Percentiles rank a stretch among this genome's conserved stretches.
Evolutionary conservation across 1,284 basidiomycete genomes (phyloP).

Genomic region (Ustilago sp.): DNA sequence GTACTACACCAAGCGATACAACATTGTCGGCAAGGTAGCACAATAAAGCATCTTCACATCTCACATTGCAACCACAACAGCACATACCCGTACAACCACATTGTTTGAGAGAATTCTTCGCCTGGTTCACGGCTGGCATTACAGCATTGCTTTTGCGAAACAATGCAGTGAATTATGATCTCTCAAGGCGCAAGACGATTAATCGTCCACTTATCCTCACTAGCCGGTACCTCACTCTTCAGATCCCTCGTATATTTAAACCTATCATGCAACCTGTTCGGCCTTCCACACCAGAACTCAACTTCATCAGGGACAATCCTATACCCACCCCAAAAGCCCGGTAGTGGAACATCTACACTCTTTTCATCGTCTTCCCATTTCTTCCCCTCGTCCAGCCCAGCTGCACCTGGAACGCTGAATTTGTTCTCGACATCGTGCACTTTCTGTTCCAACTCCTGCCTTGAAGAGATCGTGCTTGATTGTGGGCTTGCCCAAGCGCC

Average conservation of each 20-base stretch:
- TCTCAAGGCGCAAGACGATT: conserved; percentile 56
- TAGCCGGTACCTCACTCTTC: conserved; percentile 17
- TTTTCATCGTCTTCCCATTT: conserved; percentile 36
- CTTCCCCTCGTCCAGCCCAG: conserved; percentile 46
- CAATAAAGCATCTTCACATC: conserved; percentile 1
- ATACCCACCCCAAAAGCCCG: conserved; percentile 97
- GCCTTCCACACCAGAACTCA: conserved; percentile 68
- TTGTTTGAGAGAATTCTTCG: no score
- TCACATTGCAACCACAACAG: not conserved
- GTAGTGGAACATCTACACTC: conserved; percentile 75
- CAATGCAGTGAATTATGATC: not conserved
- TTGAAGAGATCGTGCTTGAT: conserved; percentile 81
- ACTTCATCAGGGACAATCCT: conserved; percentile 87
- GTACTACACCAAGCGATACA: conserved; percentile 68
- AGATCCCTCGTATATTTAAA: conserved; percentile 59
- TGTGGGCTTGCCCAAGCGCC: conserved; percentile 95
- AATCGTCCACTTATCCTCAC: conserved; percentile 53
- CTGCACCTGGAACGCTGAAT: conserved; percentile 74
- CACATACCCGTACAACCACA: not conserved
- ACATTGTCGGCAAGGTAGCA: conserved; percentile 66
- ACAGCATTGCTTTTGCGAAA: not conserved
- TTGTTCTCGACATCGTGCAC: conserved; percentile 76
- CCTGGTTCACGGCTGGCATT: not conserved
- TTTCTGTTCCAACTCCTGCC: conserved; percentile 74
- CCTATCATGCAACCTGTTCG: conserved; percentile 65